These are phyloP conservation scores for Dacryopinax spathularia DNA, from an alignment of 768 basidiomycete species.

Conservation along the genomic window DNA sequence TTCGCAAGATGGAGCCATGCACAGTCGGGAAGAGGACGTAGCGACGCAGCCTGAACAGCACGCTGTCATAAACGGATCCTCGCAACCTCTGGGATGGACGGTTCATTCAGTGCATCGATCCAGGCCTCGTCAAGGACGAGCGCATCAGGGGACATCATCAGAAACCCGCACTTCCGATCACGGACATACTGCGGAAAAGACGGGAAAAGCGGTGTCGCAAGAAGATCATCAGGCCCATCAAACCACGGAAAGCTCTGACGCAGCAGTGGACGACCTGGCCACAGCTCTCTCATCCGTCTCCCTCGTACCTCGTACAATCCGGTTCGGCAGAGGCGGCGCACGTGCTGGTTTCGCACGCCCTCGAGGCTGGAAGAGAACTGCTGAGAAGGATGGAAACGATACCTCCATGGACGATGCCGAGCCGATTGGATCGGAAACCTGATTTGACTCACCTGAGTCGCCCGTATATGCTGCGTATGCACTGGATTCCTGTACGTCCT, in stretches of 20 bases:
- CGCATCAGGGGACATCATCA: background rate
- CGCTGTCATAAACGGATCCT: background rate
- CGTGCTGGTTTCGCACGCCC: background rate
- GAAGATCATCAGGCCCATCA: no score
- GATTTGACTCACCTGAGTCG: background rate
- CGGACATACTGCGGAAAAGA: no score
- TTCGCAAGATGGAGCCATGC: no score
- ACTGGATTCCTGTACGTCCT: no score
- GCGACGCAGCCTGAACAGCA: background rate
- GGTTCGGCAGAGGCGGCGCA: slow-evolving; percentile 55
- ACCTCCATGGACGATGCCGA: background rate
- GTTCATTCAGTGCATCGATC: background rate
- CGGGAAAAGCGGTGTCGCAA: no score
- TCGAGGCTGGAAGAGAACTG: background rate
- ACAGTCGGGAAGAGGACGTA: no score
- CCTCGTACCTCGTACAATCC: slow-evolving; percentile 52
- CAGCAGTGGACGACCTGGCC: slow-evolving; percentile 34
- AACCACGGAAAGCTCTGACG: background rate
- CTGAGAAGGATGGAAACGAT: background rate
- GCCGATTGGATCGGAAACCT: background rate
- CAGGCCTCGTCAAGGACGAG: background rate
- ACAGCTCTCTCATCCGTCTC: slow-evolving; percentile 35
- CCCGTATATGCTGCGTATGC: no score
- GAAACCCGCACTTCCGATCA: background rate
- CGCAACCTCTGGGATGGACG: background rate